These are phyloP conservation scores for Eucalyptus cloeziana DNA, from an alignment of 345 rosid genomes.

Conservation along the genomic window DNA sequence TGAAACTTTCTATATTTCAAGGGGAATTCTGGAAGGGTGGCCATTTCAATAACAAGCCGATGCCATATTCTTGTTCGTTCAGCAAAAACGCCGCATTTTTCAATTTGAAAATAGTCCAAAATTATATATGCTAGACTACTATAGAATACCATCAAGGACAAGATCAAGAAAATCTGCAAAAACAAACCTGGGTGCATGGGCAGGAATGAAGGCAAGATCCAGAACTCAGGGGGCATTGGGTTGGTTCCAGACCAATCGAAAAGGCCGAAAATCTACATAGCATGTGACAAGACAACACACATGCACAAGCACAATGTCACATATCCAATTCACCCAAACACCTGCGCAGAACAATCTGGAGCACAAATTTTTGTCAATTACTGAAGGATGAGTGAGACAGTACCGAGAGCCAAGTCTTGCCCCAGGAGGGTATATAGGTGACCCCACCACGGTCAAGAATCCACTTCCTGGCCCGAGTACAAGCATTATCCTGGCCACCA, in stretches of 20 bases:
- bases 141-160: not conserved
- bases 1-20: not conserved
- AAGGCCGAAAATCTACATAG: constrained; percentile 5
- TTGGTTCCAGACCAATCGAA: constrained; percentile 12
- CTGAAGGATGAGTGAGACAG: not conserved
- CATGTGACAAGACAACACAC: not conserved
- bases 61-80: not conserved
- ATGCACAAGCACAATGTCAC: not conserved
- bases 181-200: constrained; percentile 14
- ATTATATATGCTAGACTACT: not conserved
- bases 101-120: not conserved
- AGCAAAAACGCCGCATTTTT: not conserved
- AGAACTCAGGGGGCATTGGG: constrained; percentile 16
- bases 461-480: constrained; percentile 14
- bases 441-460: constrained; percentile 15
- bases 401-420: constrained; percentile 28
- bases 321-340: not conserved
- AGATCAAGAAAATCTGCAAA: not conserved
- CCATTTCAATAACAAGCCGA: not conserved
- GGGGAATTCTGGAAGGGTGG: not conserved
- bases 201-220: constrained; percentile 18
- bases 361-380: not conserved
- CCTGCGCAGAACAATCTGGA: not conserved
- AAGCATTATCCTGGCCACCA: constrained; percentile 10
- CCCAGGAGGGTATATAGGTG: constrained; percentile 21